These are phyloP conservation scores for Mycena filopes DNA, from an alignment of 768 basidiomycete genomes.

Conservation along the genomic window DNA sequence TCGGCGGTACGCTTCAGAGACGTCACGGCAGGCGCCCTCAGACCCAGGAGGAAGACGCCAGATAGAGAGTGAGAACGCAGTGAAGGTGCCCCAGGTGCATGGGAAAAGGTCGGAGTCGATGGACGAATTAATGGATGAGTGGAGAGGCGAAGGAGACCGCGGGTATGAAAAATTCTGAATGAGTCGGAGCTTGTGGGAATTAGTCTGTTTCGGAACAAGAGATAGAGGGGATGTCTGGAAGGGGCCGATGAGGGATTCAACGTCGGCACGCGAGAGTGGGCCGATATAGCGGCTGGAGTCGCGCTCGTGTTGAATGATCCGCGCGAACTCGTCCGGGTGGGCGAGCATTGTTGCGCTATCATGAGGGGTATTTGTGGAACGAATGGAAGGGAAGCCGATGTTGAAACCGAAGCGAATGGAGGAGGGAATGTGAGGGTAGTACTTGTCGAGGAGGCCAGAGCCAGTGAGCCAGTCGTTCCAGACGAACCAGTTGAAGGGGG, in stretches of 20 bases:
- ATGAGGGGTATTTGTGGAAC: conserved; percentile 28
- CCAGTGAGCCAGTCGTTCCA: conserved; percentile 30
- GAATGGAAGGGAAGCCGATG: conserved; percentile 32
- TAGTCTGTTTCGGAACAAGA: conserved; percentile 39
- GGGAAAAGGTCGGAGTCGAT: conserved; percentile 44
- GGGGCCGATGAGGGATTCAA: conserved; percentile 37
- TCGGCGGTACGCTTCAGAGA: conserved; percentile 14
- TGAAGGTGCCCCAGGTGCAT: conserved; percentile 49
- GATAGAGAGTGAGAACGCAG: conserved; percentile 13
- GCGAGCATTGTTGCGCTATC: conserved; percentile 31
- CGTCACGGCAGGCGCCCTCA: conserved; percentile 31
- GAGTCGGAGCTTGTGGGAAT: conserved; percentile 20
- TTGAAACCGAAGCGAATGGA: conserved; percentile 36
- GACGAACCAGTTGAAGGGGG: conserved; percentile 28
- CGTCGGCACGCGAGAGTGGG: conserved; percentile 14
- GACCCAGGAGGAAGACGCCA: conserved; percentile 39
- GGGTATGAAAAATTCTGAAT: conserved; percentile 44
- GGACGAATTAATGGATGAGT: conserved; percentile 36
- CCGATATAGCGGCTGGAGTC: conserved; percentile 33
- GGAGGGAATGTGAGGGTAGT: conserved; percentile 30
- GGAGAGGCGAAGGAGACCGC: not conserved
- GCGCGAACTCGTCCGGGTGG: conserved; percentile 5
- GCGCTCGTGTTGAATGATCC: conserved; percentile 28
- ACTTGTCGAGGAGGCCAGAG: conserved; percentile 17
- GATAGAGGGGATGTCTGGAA: conserved; percentile 45